These are phyloP conservation scores for Fraxinus greggii DNA, from an alignment of 305 asterid species.

Conservation along the genomic window DNA sequence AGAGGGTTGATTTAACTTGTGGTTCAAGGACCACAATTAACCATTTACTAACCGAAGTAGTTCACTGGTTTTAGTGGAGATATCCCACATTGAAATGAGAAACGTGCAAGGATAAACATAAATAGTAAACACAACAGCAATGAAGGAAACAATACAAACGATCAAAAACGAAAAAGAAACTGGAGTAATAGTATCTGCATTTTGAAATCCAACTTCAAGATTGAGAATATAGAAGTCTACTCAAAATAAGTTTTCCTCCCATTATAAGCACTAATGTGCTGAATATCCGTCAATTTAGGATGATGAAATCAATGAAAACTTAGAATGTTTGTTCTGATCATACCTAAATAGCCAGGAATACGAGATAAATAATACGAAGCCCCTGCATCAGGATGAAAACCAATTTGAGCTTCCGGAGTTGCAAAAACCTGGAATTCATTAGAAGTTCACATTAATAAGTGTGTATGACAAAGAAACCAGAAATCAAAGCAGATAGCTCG, in stretches of 20 bases:
- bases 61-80: not conserved
- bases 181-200: not conserved
- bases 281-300: constrained; percentile 19
- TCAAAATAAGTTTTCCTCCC: not conserved
- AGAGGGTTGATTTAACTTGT: not conserved
- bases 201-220: not conserved
- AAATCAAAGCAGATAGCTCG: not conserved
- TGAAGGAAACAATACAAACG: not conserved
- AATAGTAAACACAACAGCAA: not conserved
- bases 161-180: not conserved
- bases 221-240: not conserved
- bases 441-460: constrained; percentile 10
- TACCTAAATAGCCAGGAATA: constrained; percentile 98
- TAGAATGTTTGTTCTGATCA: constrained; percentile 4
- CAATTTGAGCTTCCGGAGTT: constrained; percentile 81
- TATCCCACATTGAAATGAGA: not conserved
- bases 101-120: not conserved
- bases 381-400: constrained; percentile 99
- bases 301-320: constrained; percentile 8
- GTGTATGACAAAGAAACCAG: not conserved
- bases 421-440: constrained; percentile 61
- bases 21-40: not conserved
- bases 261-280: not conserved
- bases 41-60: not conserved
- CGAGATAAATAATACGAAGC: constrained; percentile 97